Evolutionary conservation across 2,329 filamentous ascomycete species (phyloP).

Genomic region (Aspergillus unguis): DNA sequence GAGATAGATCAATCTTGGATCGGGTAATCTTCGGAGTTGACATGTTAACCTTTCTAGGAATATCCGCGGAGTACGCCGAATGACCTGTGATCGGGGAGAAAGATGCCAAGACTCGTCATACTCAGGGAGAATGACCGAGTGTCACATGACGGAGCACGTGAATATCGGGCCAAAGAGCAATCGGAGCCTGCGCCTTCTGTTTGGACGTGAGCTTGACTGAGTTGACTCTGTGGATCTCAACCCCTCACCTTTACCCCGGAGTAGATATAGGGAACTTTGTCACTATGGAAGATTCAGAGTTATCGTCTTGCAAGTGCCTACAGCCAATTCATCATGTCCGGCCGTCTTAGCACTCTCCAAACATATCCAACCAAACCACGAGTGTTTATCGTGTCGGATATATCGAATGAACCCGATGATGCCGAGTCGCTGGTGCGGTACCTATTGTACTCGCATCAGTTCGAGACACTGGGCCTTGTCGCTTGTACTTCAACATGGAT

Average conservation of each 20-base stretch:
- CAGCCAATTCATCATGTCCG: neutral
- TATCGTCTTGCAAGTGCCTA: neutral
- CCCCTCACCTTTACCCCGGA: neutral
- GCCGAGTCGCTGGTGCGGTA: conserved; percentile 8
- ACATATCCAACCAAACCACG: conserved; percentile 4
- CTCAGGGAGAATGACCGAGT: no score
- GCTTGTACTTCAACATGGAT: conserved; percentile 49
- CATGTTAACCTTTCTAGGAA: no score
- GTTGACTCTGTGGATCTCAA: neutral
- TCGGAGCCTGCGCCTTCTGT: neutral
- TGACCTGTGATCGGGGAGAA: neutral
- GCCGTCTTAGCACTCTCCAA: neutral
- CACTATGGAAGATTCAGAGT: neutral
- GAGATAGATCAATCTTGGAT: neutral
- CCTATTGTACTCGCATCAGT: conserved; percentile 48
- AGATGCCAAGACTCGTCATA: no score
- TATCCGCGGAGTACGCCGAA: neutral
- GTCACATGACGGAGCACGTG: neutral
- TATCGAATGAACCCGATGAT: conserved; percentile 9
- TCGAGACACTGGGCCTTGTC: conserved; percentile 46
- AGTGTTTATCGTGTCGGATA: conserved; percentile 8
- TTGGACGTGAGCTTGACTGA: no score
- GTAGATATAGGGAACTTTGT: neutral
- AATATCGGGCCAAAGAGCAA: neutral
- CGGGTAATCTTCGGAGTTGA: conserved; percentile 2